Evolutionary conservation across 176 grass and related monocot species (phyloP).

Genomic region (Oryza meyeriana): DNA sequence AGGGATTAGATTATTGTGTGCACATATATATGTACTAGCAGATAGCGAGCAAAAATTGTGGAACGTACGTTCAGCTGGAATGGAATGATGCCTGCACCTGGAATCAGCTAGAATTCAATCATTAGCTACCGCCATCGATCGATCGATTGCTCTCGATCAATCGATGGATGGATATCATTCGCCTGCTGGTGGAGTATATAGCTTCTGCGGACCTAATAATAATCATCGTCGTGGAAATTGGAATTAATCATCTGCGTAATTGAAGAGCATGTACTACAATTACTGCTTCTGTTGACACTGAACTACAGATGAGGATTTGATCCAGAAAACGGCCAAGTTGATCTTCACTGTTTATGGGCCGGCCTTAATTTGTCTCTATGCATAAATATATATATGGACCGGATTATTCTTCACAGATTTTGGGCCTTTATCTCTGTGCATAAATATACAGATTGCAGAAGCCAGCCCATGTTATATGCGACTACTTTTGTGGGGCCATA

Average conservation of each 20-base stretch:
- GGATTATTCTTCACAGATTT: not conserved
- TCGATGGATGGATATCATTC: not conserved
- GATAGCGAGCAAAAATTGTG: not conserved
- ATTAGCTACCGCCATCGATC: not conserved
- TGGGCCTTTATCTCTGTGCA: not conserved
- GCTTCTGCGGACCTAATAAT: not conserved
- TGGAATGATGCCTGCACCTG: not conserved
- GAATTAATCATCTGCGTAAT: not conserved
- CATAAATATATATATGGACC: not conserved
- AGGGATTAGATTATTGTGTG: not conserved
- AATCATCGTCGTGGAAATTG: too few relatives aligned
- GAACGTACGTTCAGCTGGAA: not conserved
- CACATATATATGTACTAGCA: too few relatives aligned
- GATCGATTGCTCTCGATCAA: not conserved
- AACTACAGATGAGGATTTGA: not conserved
- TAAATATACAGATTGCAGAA: too few relatives aligned
- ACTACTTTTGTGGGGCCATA: too few relatives aligned
- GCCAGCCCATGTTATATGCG: too few relatives aligned
- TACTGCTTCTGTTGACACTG: not conserved
- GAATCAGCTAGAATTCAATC: not conserved
- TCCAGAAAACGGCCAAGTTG: not conserved
- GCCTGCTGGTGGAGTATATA: not conserved
- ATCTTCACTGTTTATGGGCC: not conserved
- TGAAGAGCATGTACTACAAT: not conserved
- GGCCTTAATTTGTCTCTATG: not conserved